Percentiles rank a stretch among this genome's conserved stretches.
Conservation (phyloP, 2,329 filamentous ascomycete genomes). For the Pleurostoma richardsiae region DNA sequence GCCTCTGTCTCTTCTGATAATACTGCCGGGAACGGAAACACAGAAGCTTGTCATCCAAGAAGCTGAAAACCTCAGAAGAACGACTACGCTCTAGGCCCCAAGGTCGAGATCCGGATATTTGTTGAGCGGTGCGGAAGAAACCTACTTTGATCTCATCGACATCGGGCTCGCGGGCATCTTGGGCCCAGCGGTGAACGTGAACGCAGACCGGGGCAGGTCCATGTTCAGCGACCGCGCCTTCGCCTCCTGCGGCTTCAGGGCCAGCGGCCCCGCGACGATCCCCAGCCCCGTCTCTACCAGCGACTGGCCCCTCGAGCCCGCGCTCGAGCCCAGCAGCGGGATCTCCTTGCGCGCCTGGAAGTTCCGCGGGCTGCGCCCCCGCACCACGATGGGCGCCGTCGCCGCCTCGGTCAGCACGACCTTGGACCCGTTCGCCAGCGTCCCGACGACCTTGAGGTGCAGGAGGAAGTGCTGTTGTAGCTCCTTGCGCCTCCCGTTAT, state of each 20-base stretch:
- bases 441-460: conserved; percentile 79
- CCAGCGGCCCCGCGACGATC: conserved; percentile 52
- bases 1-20: not conserved
- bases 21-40: no score
- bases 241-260: conserved; percentile 48
- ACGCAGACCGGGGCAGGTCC: conserved; percentile 50
- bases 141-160: conserved; percentile 56
- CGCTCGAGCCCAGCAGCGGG: conserved; percentile 72
- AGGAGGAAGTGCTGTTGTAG: conserved; percentile 94
- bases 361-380: conserved; percentile 87
- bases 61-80: not conserved
- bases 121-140: conserved; percentile 11
- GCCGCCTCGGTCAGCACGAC: conserved; percentile 76
- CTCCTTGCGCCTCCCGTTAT: conserved; percentile 91
- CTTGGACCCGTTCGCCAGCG: conserved; percentile 77
- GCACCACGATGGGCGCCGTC: conserved; percentile 88
- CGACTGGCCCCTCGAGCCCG: conserved; percentile 72
- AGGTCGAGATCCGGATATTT: not conserved
- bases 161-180: conserved; percentile 50
- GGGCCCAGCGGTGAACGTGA: conserved; percentile 49
- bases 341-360: conserved; percentile 94
- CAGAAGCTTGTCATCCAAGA: no score
- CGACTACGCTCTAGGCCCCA: not conserved
- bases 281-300: conserved; percentile 59
- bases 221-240: conserved; percentile 48